Evolutionary conservation across 345 rosid species (phyloP).

Genomic region (Eucalyptus curtisii): DNA sequence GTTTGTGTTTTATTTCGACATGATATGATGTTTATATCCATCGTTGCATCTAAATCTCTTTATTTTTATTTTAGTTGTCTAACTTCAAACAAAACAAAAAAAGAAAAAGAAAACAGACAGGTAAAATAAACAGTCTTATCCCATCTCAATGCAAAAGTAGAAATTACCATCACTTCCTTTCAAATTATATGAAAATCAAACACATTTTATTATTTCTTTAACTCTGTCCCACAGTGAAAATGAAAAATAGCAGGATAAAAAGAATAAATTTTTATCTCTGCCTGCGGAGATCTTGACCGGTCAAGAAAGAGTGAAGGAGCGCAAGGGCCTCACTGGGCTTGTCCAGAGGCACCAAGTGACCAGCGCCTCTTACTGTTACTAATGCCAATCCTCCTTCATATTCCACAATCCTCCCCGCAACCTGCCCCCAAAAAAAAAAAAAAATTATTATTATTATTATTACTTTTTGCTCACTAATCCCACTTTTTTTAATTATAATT

Average conservation of each 20-base stretch:
- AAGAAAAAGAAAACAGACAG: fast-evolving
- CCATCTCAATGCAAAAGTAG: not conserved
- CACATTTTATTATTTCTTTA: too few species aligned
- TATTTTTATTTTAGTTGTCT: fast-evolving
- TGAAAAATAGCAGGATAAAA: not conserved
- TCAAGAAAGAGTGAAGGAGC: slow-evolving; percentile 27
- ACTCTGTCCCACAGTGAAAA: not conserved
- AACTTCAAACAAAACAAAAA: fast-evolving
- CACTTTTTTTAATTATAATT: not conserved
- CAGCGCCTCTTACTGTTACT: slow-evolving; percentile 54
- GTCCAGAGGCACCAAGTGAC: slow-evolving; percentile 46
- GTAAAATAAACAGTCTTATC: not conserved
- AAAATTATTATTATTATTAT: too few species aligned
- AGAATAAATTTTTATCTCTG: not conserved
- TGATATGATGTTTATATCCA: not conserved
- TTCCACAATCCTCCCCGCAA: slow-evolving; percentile 49
- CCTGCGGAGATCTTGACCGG: not conserved
- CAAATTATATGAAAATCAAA: too few species aligned
- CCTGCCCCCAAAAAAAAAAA: slow-evolving; percentile 2
- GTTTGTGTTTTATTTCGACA: not conserved
- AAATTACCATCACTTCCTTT: too few species aligned
- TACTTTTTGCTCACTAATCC: not conserved
- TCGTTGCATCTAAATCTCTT: not conserved
- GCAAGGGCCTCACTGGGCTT: slow-evolving; percentile 43
- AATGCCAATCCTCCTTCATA: slow-evolving; percentile 27